A percentile compares a stretch with the other conserved stretches of the same genome.
These are phyloP conservation scores for Effrenium voratum DNA, from an alignment of 73 alveolate species.

Conservation along the genomic window DNA sequence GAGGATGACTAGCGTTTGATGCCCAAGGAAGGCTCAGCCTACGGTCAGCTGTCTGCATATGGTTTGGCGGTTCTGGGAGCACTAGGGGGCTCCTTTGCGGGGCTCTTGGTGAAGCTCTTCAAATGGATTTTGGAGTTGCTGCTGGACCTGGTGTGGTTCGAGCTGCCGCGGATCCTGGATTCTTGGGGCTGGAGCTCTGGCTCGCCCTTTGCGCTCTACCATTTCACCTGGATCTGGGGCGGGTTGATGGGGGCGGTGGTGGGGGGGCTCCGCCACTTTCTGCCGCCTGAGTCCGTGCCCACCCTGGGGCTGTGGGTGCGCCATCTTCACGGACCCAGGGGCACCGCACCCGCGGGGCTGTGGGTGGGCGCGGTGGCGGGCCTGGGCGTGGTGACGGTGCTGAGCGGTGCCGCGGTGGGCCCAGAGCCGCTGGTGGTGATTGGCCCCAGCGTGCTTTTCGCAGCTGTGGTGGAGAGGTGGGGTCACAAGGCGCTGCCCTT, in stretches of 20 bases:
- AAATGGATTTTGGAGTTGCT: background rate
- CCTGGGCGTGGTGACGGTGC: constrained; percentile 7
- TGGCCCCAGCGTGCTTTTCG: constrained; percentile 35
- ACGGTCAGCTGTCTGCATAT: no score
- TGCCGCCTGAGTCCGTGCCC: constrained; percentile 31
- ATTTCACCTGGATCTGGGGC: constrained; percentile 49
- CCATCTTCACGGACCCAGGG: constrained; percentile 23
- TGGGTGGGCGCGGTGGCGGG: constrained; percentile 34
- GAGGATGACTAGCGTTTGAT: no score
- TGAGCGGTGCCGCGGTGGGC: constrained; percentile 35
- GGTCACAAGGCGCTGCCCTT: background rate
- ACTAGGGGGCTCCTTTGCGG: constrained; percentile 24
- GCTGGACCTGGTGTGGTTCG: background rate
- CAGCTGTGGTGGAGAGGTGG: background rate
- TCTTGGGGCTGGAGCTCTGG: constrained; percentile 42
- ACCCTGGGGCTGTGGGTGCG: constrained; percentile 38
- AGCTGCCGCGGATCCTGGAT: constrained; percentile 19
- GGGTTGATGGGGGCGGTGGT: constrained; percentile 39
- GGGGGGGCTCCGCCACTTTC: constrained; percentile 17
- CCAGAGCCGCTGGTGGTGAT: constrained; percentile 58
- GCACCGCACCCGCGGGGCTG: constrained; percentile 45
- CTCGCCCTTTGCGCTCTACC: background rate
- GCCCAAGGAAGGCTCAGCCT: no score
- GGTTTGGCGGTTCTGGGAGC: no score
- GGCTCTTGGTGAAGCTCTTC: constrained; percentile 63